These are phyloP conservation scores for Verticillium nonalfalfae DNA, from an alignment of 2,329 filamentous ascomycete genomes.

Conservation along the genomic window DNA sequence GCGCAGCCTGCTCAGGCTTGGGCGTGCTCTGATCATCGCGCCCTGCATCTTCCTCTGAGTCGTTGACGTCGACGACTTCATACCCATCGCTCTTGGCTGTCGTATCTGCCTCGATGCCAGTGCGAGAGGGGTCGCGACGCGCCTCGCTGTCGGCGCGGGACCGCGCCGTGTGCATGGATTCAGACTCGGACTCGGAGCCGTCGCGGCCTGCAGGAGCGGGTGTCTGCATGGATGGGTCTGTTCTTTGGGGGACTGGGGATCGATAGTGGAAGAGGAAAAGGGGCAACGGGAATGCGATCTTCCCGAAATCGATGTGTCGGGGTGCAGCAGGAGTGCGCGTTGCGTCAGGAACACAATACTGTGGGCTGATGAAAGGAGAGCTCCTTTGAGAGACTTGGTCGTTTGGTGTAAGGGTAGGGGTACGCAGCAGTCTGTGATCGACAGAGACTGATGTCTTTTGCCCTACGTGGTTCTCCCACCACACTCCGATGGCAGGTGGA, in stretches of 20 bases:
- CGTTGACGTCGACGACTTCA: constrained; percentile 11
- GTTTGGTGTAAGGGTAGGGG: background rate
- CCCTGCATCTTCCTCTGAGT: background rate
- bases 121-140: background rate
- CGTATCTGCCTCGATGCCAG: background rate
- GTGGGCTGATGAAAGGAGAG: background rate
- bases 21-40: background rate
- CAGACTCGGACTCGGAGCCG: background rate
- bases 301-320: background rate
- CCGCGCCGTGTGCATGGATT: background rate
- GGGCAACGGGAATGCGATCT: background rate
- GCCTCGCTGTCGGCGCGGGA: background rate
- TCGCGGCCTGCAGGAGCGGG: background rate
- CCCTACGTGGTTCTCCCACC: too few relatives aligned
- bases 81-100: constrained; percentile 6
- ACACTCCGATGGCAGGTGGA: background rate
- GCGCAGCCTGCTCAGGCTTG: constrained; percentile 1
- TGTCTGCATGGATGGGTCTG: background rate
- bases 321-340: background rate
- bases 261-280: background rate
- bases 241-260: background rate
- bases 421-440: background rate
- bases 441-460: background rate
- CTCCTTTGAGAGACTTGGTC: background rate
- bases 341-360: background rate